Evolutionary conservation across 2,329 filamentous ascomycete genomes (phyloP), one percentile per base, ranked within the genome.

Genomic region (Aspergillus ibericus): DNA sequence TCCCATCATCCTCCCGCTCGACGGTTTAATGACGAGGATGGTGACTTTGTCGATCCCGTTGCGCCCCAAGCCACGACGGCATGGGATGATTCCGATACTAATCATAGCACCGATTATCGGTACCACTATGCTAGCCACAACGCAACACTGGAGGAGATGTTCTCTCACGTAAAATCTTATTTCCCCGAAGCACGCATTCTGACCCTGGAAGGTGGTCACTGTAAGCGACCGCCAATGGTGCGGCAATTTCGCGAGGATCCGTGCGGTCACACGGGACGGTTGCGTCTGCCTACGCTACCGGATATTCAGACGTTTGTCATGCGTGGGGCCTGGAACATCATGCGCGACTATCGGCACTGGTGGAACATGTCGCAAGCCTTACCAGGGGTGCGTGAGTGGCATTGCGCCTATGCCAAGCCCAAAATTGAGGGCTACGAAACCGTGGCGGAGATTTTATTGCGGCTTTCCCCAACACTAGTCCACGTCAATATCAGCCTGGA

Each of bases 291-390:
- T 8, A 65, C 73, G 18, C 77, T 89, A 3, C 72, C 78, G 3
- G 83, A 83, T 2, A 82, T 92, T 32, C 82, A 82, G 54, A 90
- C 88, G 0, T 80, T 92, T 18, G 84, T 91, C 44, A 88, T 88
- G 73, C 87, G 88, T 66, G 89, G 89, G 6, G 88, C 91, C 64
- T 92, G 89, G 89, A 92, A 92, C 68, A 80, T 92, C 27, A 88
- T 91, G 72, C 81, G 89, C 48, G 79, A 82, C 15, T 77, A 83
- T 44, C 76, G 79, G 16, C 88, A 92, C 71, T 91, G 89, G 74
- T 75, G 80, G 56, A 81, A 80, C 53, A 81, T 92, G 51, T 79
- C 85, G 18, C 72, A 76, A 12, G 88, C 88, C 5, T 71, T 92
- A 44, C 89, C 89, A 1, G 86, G 84, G 60, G 75, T 92, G 15